Evolutionary conservation across 73 alveolate genomes (phyloP).

Genomic region (Symbiodinium natans): DNA sequence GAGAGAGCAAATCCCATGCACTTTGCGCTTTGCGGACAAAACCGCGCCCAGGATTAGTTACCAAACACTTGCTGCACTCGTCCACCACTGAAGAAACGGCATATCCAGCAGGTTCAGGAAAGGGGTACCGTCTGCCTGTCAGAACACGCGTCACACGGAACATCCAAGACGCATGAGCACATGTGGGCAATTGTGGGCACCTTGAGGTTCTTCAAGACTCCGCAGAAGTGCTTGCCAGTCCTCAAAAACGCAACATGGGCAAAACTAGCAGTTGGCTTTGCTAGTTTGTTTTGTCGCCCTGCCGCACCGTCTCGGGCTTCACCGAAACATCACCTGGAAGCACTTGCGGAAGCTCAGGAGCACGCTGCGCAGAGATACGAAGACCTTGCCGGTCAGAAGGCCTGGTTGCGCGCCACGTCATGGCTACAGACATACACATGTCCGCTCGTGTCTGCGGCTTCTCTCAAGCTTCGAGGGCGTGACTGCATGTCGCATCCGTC

Average conservation of each 20-base stretch:
- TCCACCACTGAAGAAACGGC: background rate
- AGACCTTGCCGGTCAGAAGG: slow-evolving; percentile 62
- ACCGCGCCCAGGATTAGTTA: no score
- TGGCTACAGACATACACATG: no score
- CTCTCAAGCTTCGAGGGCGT: background rate
- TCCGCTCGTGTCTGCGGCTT: no score
- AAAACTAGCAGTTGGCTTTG: no score
- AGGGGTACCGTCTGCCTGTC: slow-evolving; percentile 76
- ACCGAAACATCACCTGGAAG: no score
- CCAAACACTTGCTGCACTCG: no score
- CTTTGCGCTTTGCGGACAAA: no score
- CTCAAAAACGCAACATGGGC: background rate
- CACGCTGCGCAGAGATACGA: slow-evolving; percentile 41
- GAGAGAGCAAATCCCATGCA: no score
- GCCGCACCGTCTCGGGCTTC: background rate
- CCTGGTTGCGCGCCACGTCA: background rate
- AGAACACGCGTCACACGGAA: background rate
- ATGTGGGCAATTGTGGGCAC: background rate
- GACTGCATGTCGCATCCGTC: slow-evolving; percentile 64
- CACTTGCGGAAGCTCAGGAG: no score
- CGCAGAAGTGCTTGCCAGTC: slow-evolving; percentile 72
- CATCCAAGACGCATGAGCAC: background rate
- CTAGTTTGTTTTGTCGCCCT: background rate
- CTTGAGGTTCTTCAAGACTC: slow-evolving; percentile 66
- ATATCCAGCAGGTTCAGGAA: slow-evolving; percentile 61